phyloP scores from a whole-genome alignment of 306 rosid species.

The Dryas octopetala region DNA sequence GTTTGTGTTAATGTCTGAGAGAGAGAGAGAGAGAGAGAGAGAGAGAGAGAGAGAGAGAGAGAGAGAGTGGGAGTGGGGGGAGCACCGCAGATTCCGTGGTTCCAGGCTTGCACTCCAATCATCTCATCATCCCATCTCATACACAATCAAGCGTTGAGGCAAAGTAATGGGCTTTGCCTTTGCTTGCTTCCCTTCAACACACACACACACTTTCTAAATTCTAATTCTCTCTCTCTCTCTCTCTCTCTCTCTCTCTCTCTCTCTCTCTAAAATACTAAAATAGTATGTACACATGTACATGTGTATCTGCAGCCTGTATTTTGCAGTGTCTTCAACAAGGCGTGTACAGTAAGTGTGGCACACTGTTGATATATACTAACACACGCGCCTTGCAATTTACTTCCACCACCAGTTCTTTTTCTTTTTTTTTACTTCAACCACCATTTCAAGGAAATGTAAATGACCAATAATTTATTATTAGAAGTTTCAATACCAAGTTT shows the following conservation, averaged over 20 bases:
- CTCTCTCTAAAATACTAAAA: constrained; percentile 16
- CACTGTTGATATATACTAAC: neutral
- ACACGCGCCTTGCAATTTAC: constrained; percentile 7
- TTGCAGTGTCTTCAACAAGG: constrained; percentile 22
- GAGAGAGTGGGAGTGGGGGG: constrained; percentile 37
- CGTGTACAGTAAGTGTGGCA: neutral
- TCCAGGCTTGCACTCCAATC: constrained; percentile 93
- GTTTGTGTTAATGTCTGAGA: no score
- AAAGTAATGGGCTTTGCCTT: constrained; percentile 49
- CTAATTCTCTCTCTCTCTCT: constrained; percentile 1
- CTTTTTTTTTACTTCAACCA: neutral
- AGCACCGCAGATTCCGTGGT: constrained; percentile 85
- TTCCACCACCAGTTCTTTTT: constrained; percentile 1
- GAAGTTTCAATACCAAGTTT: neutral
- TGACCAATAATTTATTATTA: neutral
- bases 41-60: no score
- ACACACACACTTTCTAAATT: constrained; percentile 18
- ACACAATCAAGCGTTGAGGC: constrained; percentile 53
- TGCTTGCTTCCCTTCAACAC: constrained; percentile 30
- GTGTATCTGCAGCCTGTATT: constrained; percentile 4
- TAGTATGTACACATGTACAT: constrained; percentile 13
- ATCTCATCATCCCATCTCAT: constrained; percentile 29
- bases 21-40: neutral
- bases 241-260: constrained; percentile 24
- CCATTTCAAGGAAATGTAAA: neutral